Base-by-base conservation (phyloP, 139 green algal species). In the Pleodorina starrii region DNA sequence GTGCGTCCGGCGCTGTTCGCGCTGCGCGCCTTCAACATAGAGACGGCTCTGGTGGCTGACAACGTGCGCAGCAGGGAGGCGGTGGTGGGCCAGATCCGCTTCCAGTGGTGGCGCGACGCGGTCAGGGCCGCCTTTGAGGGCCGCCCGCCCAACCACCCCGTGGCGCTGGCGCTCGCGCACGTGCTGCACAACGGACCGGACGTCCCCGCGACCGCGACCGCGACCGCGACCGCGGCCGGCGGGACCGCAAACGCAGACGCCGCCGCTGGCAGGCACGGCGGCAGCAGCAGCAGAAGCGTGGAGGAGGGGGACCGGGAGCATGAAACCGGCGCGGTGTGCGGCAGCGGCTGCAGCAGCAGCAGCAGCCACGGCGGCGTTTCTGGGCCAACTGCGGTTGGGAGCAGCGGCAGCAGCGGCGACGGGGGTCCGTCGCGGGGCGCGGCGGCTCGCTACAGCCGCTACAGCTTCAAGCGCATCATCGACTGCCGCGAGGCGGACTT, bases 91-190 rank as follows among this genome's bases (percentile, higher is more conserved):
- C 75, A 89, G 84, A 78, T 95, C 86, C n/a, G 96, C 21, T 97
- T 95, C 83, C 95, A 98, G 76, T 98, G 96, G 96, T 98, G 96
- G 96, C 80, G 93, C 0, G 96, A 98, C 36, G 95, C 94, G 0
- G 60, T 98, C 9, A 91, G 93, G 14, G 86, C 89, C 36, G 57
- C 75, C 23, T 91, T 86, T 32, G 60, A 86, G 32, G 79, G 88
- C 36, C 44, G 75, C 23, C 88, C 93, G 5, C 83, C 89, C 0
- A 83, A 87, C 19, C 94, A 97, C 57, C 96, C 96, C 0, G 93
- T 95, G 17, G 88, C 94, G 7, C 75, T 91, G 2, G 93, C 94
- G 12, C 92, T 98, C 43, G 43, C 79, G 9, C 60, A 92, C 57
- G 88, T 96, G 66, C 43, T 93, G 79, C 57, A 60, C 91, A 60